These are phyloP conservation scores for Aspergillus fumigatus DNA, from an alignment of 2,329 filamentous ascomycete species.

Conservation along the genomic window DNA sequence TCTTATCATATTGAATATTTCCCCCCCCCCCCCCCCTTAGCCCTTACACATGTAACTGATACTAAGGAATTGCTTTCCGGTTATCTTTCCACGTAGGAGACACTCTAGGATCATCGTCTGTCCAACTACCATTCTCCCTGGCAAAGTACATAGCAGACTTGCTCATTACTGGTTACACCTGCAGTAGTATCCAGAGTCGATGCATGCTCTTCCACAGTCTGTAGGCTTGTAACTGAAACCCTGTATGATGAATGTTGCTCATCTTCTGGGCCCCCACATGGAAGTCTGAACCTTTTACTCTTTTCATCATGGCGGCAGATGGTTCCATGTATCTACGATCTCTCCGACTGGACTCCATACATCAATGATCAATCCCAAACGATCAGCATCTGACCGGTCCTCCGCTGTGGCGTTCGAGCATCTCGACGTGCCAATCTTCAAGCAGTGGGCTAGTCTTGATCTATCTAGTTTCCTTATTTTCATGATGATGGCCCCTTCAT, in stretches of 20 bases:
- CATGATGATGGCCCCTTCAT: not conserved
- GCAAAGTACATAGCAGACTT: not conserved
- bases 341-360: not conserved
- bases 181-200: not conserved
- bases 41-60: not conserved
- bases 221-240: not conserved
- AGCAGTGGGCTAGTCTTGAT: not conserved
- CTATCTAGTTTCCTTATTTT: conserved; percentile 1
- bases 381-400: conserved; percentile 17
- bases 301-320: not conserved
- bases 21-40: no score
- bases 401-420: conserved; percentile 10
- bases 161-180: not conserved
- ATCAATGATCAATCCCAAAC: not conserved
- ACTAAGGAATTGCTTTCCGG: not conserved
- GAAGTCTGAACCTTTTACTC: not conserved
- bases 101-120: not conserved
- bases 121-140: not conserved
- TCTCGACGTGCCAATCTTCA: conserved; percentile 13
- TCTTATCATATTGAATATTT: no score
- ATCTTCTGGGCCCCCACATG: not conserved
- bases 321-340: not conserved
- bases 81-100: not conserved
- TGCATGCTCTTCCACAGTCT: not conserved
- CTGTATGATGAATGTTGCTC: not conserved